Conservation (phyloP, 2,329 filamentous ascomycete genomes). For the Escovopsis sp. region DNA sequence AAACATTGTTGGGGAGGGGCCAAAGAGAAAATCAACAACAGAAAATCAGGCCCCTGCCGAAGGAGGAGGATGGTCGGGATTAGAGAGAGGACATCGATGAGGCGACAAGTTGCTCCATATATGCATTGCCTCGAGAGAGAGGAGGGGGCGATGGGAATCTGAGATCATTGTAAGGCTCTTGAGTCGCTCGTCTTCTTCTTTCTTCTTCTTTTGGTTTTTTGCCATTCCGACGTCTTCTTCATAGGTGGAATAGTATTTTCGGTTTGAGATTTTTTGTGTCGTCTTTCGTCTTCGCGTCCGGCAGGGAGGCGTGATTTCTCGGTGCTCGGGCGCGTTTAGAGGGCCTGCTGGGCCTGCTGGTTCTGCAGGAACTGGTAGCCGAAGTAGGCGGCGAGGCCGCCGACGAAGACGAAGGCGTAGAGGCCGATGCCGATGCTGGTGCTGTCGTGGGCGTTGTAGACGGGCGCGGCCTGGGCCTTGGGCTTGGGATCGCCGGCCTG, state of each 20-base stretch:
- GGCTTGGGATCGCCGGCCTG: conserved; percentile 67
- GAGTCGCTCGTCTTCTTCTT: too few species aligned
- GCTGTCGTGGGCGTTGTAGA: conserved; percentile 30
- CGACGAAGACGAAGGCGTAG: conserved; percentile 67
- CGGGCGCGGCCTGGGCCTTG: conserved; percentile 38
- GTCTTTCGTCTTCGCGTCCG: not conserved
- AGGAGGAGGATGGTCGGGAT: too few species aligned
- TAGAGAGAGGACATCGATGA: too few species aligned
- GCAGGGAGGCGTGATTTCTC: not conserved
- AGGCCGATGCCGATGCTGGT: conserved; percentile 58
- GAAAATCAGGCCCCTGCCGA: too few species aligned
- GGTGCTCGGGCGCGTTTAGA: conserved; percentile 1
- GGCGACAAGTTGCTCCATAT: too few species aligned
- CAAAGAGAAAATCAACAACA: too few species aligned
- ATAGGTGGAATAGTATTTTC: too few species aligned
- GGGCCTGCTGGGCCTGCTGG: conserved; percentile 25
- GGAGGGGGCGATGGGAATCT: too few species aligned
- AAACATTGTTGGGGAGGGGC: too few species aligned
- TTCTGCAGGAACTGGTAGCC: conserved; percentile 73
- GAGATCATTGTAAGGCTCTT: too few species aligned
- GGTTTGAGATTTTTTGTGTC: not conserved
- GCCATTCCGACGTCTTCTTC: too few species aligned
- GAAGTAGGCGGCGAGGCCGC: conserved; percentile 61
- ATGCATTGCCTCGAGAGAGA: too few species aligned
- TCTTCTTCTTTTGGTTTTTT: not conserved